Conservation (phyloP, 345 rosid species). For the Populus ilicifolia region DNA sequence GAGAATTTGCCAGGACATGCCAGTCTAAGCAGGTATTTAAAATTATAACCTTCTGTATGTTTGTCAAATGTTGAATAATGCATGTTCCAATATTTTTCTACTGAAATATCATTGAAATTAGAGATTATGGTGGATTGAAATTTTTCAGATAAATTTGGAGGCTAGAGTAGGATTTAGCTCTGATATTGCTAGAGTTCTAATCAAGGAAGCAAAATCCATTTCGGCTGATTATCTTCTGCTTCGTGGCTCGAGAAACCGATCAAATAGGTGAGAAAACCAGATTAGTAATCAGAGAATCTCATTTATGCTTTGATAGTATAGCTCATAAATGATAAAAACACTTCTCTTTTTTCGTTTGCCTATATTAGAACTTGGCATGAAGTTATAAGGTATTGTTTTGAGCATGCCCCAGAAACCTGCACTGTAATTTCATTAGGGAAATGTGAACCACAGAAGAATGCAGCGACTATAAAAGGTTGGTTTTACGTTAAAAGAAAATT, state of each 20-base stretch:
- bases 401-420: conserved; percentile 59
- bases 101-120: neutral
- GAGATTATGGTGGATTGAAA: neutral
- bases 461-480: conserved; percentile 41
- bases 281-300: neutral
- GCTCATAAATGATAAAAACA: neutral
- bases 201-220: conserved; percentile 67
- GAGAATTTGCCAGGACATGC: conserved; percentile 57
- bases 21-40: conserved; percentile 51
- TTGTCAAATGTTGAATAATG: neutral
- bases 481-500: neutral
- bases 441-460: conserved; percentile 22
- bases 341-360: neutral
- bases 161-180: conserved; percentile 74
- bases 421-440: conserved; percentile 64
- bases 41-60: neutral
- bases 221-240: conserved; percentile 71
- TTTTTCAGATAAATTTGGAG: conserved; percentile 67
- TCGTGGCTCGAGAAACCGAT: conserved; percentile 45
- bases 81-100: neutral
- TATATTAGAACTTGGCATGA: conserved; percentile 42
- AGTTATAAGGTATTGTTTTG: conserved; percentile 44
- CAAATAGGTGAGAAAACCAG: conserved; percentile 31
- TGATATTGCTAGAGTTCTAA: conserved; percentile 53
- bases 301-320: neutral